Evolutionary conservation across 192 early-diverging fungal species (phyloP), one percentile per base, ranked within the genome.

Genomic region (Cladochytrium replicatum): DNA sequence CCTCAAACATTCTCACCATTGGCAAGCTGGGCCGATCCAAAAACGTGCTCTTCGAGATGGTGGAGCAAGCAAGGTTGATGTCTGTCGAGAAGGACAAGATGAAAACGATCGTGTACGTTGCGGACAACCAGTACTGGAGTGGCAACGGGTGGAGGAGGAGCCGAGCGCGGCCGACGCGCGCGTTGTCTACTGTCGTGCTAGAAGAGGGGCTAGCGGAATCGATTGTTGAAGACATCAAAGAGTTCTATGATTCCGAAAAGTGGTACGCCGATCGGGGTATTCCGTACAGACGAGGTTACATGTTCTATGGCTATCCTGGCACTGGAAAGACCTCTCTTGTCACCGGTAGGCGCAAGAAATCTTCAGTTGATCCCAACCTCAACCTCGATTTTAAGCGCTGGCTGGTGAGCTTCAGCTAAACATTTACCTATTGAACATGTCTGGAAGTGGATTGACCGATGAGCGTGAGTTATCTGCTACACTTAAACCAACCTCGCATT

Each of bases 321-420:
- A 79, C 79, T 21, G 82, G 82, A 19, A 86, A 86, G 48, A 80
- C 80, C n/a, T 75, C 68, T 6, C 76, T 78, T 50, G 72, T 69
- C 51, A n/a, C n/a, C n/a, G n/a, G n/a, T n/a, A n/a, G n/a, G n/a
- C n/a, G n/a, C n/a, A n/a, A n/a, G n/a, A n/a, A n/a, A n/a, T n/a
- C n/a, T n/a, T n/a, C n/a, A n/a, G n/a, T n/a, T n/a, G n/a, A n/a
- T n/a, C n/a, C n/a, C n/a, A n/a, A n/a, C n/a, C n/a, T n/a, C n/a
- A n/a, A n/a, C n/a, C n/a, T n/a, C n/a, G n/a, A n/a, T n/a, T n/a
- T 38, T 75, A 82, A 43, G 73, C 84, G 4, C 51, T 86, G 24
- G 84, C 84, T n/a, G 82, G 84, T 26, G 80, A 83, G 46, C 55
- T 86, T n/a, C 75, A 78, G 19, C 59, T 83, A 7, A 86, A 85